Base-by-base conservation (phyloP, 305 asterid species). In the Ruellia speciosa region DNA sequence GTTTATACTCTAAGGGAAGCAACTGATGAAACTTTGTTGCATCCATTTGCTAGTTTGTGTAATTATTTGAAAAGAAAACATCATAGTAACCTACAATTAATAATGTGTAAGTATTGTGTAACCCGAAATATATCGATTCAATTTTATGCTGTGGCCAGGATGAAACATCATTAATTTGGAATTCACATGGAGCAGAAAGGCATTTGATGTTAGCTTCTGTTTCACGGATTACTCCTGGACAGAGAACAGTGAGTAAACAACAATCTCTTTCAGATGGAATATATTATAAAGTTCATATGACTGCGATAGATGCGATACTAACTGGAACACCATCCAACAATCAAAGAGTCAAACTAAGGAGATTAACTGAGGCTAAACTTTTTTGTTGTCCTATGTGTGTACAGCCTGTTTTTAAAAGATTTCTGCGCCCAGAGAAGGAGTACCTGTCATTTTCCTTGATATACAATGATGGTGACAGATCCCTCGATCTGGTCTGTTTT, bases 401-500 rank as follows among this genome's bases (percentile, higher is more conserved):
- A 17, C 79, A 78, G 84, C 89, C 95, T 67, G 95, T 90, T 40
- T 90, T 90, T 70, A 79, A 59, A 79, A 80, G 97, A 85, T 90
- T 52, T 73, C 77, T 77, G 76, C 86, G 95, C 52, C 96, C 96
- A 14, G 97, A 90, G 67, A 90, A 90, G 85, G 97, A 90, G 68
- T 87, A 83, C 79, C 74, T 90, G 63, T 90, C 97, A 12, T 90
- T 90, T 70, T 90, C 97, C 8, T 84, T 90, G 58, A 73, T 90
- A 71, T 83, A 87, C 69, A 80, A 81, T 62, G 81, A 81, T 68
- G 96, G 95, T 0, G 96, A 90, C 24, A 79, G 97, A 79, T 87
- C 96, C 34, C 89, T 90, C 17, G 97, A 90, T 75, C 78, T 90
- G 92, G 97, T 90, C 15, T 69, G 96, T 71, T 9, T 24, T 16